phyloP scores from a whole-genome alignment of 805 yeast species.

The Zygoascus bituminiphila region DNA sequence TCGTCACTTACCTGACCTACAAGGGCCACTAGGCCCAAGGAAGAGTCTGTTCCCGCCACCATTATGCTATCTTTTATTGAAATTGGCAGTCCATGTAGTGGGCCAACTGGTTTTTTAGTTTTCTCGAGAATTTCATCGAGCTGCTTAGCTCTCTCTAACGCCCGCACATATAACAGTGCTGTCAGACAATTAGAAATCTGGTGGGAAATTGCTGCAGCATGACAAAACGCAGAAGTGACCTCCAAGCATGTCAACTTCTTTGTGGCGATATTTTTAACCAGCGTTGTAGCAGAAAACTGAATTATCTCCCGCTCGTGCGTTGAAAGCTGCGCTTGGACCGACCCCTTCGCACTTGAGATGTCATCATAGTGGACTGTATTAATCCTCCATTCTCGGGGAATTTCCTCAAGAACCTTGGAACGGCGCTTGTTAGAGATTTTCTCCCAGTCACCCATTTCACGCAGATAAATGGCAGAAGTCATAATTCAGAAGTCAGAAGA shows the following conservation, averaged over 20 bases:
- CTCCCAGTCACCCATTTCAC: not conserved
- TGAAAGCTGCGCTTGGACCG: not conserved
- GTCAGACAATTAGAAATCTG: constrained; percentile 36
- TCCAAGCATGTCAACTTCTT: constrained; percentile 19
- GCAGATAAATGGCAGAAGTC: no score
- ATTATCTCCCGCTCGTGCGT: not conserved
- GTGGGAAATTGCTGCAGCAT: constrained; percentile 51
- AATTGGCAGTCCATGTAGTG: constrained; percentile 59
- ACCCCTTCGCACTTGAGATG: not conserved
- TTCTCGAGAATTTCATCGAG: constrained; percentile 40
- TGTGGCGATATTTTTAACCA: not conserved
- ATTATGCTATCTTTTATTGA: constrained; percentile 47
- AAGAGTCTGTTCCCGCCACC: constrained; percentile 40
- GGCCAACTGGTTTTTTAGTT: constrained; percentile 35
- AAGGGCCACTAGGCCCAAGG: constrained; percentile 35
- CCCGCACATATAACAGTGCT: constrained; percentile 43
- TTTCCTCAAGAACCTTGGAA: not conserved
- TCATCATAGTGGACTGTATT: not conserved
- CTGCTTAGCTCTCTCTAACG: constrained; percentile 44
- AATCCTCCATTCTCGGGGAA: not conserved
- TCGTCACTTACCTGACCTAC: constrained; percentile 30
- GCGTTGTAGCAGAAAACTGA: not conserved
- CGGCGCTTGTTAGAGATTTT: not conserved
- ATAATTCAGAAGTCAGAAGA: no score
- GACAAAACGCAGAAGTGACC: constrained; percentile 48